A percentile compares a stretch with the other conserved stretches of the same genome.
Evolutionary conservation across 2,329 filamentous ascomycete species (phyloP).

Genomic region (Allantophomopsis cytisporea): DNA sequence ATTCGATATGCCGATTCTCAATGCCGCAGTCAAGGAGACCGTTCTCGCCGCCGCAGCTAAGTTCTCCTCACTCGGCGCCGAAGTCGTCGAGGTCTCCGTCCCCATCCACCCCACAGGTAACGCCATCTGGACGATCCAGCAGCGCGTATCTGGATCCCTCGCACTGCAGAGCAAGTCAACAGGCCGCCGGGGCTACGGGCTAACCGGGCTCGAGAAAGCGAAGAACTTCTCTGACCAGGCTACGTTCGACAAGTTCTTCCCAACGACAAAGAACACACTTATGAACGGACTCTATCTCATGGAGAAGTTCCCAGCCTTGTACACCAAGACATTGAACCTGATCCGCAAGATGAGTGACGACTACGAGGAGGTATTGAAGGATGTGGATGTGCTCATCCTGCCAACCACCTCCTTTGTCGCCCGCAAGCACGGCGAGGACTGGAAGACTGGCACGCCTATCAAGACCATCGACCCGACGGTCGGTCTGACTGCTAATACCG

Average conservation of each 20-base stretch:
- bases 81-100: conserved; percentile 31
- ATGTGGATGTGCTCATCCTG: conserved; percentile 29
- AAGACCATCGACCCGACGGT: conserved; percentile 31
- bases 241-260: conserved; percentile 11
- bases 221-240: conserved; percentile 1
- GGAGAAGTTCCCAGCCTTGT: conserved; percentile 27
- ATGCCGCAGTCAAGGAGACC: conserved; percentile 23
- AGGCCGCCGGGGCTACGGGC: conserved; percentile 1
- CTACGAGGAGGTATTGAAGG: conserved; percentile 23
- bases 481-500: conserved; percentile 40
- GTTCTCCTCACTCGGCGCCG: conserved; percentile 30
- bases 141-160: conserved; percentile 16
- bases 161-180: not conserved
- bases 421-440: conserved; percentile 13
- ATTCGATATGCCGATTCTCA: conserved; percentile 22
- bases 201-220: conserved; percentile 1
- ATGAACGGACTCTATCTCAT: conserved; percentile 32
- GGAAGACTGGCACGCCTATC: conserved; percentile 15
- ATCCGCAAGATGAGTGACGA: conserved; percentile 26
- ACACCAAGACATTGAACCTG: conserved; percentile 30
- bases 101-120: conserved; percentile 30
- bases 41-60: conserved; percentile 25
- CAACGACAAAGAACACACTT: conserved; percentile 29
- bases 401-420: conserved; percentile 20
- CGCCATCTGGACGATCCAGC: conserved; percentile 32